These are phyloP conservation scores for Rhizopogon sp. DNA, from an alignment of 768 basidiomycete genomes.

Conservation along the genomic window DNA sequence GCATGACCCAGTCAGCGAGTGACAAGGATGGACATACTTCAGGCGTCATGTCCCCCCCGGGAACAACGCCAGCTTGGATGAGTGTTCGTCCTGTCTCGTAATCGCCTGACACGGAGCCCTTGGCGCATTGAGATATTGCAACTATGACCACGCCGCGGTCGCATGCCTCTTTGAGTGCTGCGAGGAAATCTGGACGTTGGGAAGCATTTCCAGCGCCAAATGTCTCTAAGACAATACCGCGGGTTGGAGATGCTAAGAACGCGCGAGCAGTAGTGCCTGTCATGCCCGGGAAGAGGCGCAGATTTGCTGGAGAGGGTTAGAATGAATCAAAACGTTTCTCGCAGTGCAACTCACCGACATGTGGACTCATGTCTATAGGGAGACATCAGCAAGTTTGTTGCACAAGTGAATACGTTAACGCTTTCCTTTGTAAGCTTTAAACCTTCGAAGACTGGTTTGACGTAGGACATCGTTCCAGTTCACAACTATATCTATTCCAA, in stretches of 20 bases:
- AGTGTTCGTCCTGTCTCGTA: slow-evolving; percentile 78
- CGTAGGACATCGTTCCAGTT: slow-evolving; percentile 87
- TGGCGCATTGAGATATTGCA: slow-evolving; percentile 86
- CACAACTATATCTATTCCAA: slow-evolving; percentile 86
- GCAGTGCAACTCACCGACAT: slow-evolving; percentile 57
- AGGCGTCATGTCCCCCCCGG: slow-evolving; percentile 94
- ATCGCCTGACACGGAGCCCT: slow-evolving; percentile 79
- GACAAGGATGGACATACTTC: slow-evolving; percentile 48
- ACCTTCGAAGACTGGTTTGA: slow-evolving; percentile 73
- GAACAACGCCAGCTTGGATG: slow-evolving; percentile 68
- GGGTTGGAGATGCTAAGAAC: slow-evolving; percentile 69
- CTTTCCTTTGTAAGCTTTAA: slow-evolving; percentile 75
- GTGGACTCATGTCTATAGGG: slow-evolving; percentile 63
- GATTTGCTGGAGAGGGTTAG: slow-evolving; percentile 46
- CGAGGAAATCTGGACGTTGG: slow-evolving; percentile 67
- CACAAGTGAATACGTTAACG: neutral
- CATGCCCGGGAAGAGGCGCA: slow-evolving; percentile 88
- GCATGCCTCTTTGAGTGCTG: slow-evolving; percentile 76
- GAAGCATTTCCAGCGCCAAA: slow-evolving; percentile 95
- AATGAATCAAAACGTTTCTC: slow-evolving; percentile 10
- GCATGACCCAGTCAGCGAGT: no score
- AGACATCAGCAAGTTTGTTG: slow-evolving; percentile 8
- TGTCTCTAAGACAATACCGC: slow-evolving; percentile 84
- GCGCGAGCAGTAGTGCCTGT: slow-evolving; percentile 67
- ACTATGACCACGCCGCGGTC: slow-evolving; percentile 83